Conservation (phyloP, 2,329 filamentous ascomycete species). For the Penicillium sp. region DNA sequence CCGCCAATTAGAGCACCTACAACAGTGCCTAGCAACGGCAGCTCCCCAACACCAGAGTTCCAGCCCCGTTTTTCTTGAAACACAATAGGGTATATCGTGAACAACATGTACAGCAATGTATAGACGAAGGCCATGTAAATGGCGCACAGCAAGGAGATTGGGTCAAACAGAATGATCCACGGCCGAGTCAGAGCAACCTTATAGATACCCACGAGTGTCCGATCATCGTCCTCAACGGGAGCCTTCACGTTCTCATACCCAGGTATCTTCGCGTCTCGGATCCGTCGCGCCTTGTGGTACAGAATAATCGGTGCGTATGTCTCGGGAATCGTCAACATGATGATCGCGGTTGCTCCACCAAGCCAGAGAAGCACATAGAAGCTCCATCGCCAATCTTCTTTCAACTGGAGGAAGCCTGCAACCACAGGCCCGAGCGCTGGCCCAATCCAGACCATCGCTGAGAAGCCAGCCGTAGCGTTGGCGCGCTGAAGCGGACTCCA, state of each 20-base stretch:
- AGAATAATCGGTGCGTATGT: conserved; percentile 57
- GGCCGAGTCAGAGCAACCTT: conserved; percentile 56
- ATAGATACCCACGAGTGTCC: conserved; percentile 50
- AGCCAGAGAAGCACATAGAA: conserved; percentile 50
- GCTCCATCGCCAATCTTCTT: conserved; percentile 50
- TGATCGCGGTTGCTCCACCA: conserved; percentile 34
- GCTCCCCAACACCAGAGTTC: conserved; percentile 56
- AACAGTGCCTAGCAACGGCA: conserved; percentile 49
- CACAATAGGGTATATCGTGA: conserved; percentile 60
- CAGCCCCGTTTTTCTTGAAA: conserved; percentile 54
- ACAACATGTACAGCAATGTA: conserved; percentile 60
- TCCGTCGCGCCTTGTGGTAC: conserved; percentile 55
- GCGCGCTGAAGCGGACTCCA: conserved; percentile 57
- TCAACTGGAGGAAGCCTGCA: conserved; percentile 60
- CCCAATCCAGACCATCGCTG: conserved; percentile 57
- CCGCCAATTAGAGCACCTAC: conserved; percentile 19
- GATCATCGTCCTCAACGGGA: conserved; percentile 51
- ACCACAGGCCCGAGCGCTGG: conserved; percentile 59
- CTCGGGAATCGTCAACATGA: conserved; percentile 63
- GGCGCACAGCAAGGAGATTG: conserved; percentile 56
- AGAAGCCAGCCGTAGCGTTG: conserved; percentile 58
- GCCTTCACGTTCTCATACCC: conserved; percentile 58
- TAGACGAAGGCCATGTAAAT: conserved; percentile 59
- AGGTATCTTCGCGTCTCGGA: conserved; percentile 52
- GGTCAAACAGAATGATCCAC: conserved; percentile 58